These are phyloP conservation scores for Fusarium algeriense DNA, from an alignment of 2,329 filamentous ascomycete species.

Conservation along the genomic window DNA sequence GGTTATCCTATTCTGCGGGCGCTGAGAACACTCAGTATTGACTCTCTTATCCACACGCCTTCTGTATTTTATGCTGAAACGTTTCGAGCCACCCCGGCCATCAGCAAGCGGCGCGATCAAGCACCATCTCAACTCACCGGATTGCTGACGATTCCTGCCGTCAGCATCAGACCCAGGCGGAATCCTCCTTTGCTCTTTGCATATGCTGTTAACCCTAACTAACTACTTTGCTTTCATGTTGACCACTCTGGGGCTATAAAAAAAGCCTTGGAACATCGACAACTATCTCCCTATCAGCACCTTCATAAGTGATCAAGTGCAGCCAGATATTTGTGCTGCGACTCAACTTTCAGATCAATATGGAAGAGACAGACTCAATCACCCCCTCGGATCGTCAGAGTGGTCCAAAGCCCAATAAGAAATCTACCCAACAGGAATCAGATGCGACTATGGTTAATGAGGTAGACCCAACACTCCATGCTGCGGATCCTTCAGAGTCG, in stretches of 20 bases:
- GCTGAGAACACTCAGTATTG: background rate
- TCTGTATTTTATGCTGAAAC: background rate
- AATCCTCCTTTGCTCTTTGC: background rate
- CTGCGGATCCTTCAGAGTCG: conserved; percentile 16
- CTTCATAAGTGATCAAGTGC: background rate
- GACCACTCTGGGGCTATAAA: too few relatives aligned
- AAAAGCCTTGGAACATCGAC: background rate
- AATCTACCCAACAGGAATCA: conserved; percentile 33
- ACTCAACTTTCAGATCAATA: conserved; percentile 2
- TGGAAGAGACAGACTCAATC: conserved; percentile 38
- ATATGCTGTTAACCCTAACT: background rate
- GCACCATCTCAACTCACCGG: background rate
- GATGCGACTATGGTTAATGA: conserved; percentile 24
- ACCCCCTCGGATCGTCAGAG: conserved; percentile 37
- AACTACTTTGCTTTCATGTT: too few relatives aligned
- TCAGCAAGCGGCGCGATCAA: background rate
- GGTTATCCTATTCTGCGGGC: too few relatives aligned
- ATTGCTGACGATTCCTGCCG: background rate
- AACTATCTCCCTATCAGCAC: background rate
- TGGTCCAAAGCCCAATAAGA: conserved; percentile 27
- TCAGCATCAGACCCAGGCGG: background rate
- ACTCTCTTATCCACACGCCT: background rate
- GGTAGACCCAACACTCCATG: conserved; percentile 14
- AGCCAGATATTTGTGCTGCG: background rate
- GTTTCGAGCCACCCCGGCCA: background rate